These are phyloP conservation scores for Endocalyx cinctus DNA, from an alignment of 2,329 filamentous ascomycete genomes.

Conservation along the genomic window DNA sequence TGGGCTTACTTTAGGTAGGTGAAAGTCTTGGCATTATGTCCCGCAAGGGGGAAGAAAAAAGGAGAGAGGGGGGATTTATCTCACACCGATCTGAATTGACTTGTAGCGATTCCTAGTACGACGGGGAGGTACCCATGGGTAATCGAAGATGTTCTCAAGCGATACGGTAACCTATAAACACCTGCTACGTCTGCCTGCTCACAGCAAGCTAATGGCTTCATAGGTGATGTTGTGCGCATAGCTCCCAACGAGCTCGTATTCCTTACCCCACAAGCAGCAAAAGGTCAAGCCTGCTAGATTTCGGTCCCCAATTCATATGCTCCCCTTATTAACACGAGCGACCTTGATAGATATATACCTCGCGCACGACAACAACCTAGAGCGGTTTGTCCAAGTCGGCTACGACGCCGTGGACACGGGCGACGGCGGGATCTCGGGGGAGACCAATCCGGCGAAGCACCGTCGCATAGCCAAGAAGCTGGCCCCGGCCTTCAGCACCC, in stretches of 20 bases:
- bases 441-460: conserved; percentile 5
- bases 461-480: conserved; percentile 1
- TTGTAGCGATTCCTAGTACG: no score
- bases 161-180: conserved; percentile 2
- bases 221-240: conserved; percentile 7
- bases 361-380: not conserved
- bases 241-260: conserved; percentile 5
- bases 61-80: no score
- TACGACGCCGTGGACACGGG: not conserved
- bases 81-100: no score
- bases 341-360: conserved; percentile 1
- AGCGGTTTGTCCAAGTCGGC: conserved; percentile 4
- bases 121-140: conserved; percentile 5
- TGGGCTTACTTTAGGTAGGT: no score
- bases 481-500: conserved; percentile 4
- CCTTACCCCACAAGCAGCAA: conserved; percentile 4
- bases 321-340: not conserved
- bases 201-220: not conserved
- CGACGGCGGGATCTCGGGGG: conserved; percentile 3
- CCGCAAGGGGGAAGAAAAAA: no score
- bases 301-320: not conserved
- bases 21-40: no score
- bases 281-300: no score
- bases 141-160: conserved; percentile 1
- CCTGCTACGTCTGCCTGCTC: not conserved